Percentiles rank a stretch among this genome's conserved stretches.
Evolutionary conservation across 768 basidiomycete genomes (phyloP).

Genomic region (Leccinum broughii): DNA sequence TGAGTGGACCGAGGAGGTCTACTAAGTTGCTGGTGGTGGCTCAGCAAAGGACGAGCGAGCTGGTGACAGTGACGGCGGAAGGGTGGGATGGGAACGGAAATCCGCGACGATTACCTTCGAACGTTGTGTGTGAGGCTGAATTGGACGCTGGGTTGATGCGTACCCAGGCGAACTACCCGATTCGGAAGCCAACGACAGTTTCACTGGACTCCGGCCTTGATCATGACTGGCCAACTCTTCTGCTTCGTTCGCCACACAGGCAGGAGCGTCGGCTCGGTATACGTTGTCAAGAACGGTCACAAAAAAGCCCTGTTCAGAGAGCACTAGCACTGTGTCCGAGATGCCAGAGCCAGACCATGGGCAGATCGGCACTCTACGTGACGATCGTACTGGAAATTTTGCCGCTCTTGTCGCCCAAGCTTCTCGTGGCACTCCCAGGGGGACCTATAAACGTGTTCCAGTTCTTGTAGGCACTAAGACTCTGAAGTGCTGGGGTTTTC

Average conservation of each 20-base stretch:
- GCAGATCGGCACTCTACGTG: too few relatives aligned
- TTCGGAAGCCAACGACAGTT: slow-evolving; percentile 25
- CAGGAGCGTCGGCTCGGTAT: too few relatives aligned
- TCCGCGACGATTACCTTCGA: slow-evolving; percentile 31
- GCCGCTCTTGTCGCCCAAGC: too few relatives aligned
- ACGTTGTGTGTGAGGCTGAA: slow-evolving; percentile 19
- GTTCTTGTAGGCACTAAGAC: slow-evolving; percentile 85
- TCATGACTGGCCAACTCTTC: too few relatives aligned
- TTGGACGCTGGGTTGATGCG: slow-evolving; percentile 12
- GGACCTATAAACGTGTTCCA: slow-evolving; percentile 79
- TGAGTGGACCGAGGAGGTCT: background rate
- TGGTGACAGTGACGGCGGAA: slow-evolving; percentile 14
- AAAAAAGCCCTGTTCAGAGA: too few relatives aligned
- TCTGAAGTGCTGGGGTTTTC: slow-evolving; percentile 94
- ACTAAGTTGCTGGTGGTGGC: slow-evolving; percentile 2
- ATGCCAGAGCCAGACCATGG: too few relatives aligned
- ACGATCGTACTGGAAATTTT: too few relatives aligned
- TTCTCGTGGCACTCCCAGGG: too few relatives aligned
- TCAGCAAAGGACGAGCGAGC: slow-evolving; percentile 7
- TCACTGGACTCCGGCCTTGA: too few relatives aligned
- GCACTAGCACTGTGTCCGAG: too few relatives aligned
- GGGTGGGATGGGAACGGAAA: slow-evolving; percentile 17
- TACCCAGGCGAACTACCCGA: slow-evolving; percentile 26
- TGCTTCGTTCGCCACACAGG: too few relatives aligned
- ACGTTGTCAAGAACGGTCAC: too few relatives aligned